Evolutionary conservation across 2,329 filamentous ascomycete genomes (phyloP).

Genomic region (Aureobasidium sp.): DNA sequence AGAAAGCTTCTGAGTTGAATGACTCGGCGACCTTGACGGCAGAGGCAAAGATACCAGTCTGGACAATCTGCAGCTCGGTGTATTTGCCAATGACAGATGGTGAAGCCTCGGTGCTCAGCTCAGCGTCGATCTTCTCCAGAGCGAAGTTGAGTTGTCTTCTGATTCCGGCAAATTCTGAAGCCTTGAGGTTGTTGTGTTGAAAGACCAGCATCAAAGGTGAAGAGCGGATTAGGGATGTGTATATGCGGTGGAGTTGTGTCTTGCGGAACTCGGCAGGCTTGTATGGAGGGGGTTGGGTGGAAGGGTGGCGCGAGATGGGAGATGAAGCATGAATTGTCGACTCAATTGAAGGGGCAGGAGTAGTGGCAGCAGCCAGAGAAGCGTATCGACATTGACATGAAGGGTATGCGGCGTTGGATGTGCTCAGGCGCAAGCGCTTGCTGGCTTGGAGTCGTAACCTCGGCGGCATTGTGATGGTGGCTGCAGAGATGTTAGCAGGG

Average conservation of each 20-base stretch:
- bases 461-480: slow-evolving; percentile 43
- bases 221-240: slow-evolving; percentile 80
- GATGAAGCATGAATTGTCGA: slow-evolving; percentile 39
- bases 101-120: slow-evolving; percentile 52
- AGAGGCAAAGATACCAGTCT: slow-evolving; percentile 81
- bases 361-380: slow-evolving; percentile 41
- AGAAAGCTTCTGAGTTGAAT: slow-evolving; percentile 41
- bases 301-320: slow-evolving; percentile 45
- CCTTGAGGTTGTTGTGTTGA: slow-evolving; percentile 69
- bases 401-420: slow-evolving; percentile 22
- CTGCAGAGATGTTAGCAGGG: background rate
- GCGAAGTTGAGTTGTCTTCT: slow-evolving; percentile 60
- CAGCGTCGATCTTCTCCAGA: slow-evolving; percentile 58
- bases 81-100: slow-evolving; percentile 38
- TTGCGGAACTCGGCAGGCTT: slow-evolving; percentile 82
- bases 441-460: slow-evolving; percentile 39
- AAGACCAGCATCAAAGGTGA: slow-evolving; percentile 82
- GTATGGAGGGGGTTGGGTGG: slow-evolving; percentile 78
- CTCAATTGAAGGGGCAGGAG: slow-evolving; percentile 46
- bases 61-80: slow-evolving; percentile 69
- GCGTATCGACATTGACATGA: slow-evolving; percentile 41
- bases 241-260: slow-evolving; percentile 77
- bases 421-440: slow-evolving; percentile 27
- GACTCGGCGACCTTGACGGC: slow-evolving; percentile 83
- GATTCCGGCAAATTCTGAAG: slow-evolving; percentile 67